Percentiles rank a stretch among this genome's conserved stretches.
Conservation (phyloP, 805 yeast genomes). For the Diddensiella santjacobensis region DNA sequence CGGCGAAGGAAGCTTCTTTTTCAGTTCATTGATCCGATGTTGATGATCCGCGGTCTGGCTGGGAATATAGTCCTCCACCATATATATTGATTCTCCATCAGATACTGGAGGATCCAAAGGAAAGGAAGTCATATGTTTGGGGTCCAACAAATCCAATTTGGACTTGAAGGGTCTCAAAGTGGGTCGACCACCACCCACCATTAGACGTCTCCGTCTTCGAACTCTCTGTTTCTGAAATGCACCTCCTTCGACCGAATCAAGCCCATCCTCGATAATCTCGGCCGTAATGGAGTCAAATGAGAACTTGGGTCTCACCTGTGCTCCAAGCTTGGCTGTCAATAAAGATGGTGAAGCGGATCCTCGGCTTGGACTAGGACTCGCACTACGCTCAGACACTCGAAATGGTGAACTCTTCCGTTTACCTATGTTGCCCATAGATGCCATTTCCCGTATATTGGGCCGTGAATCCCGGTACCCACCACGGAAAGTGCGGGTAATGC, state of each 20-base stretch:
- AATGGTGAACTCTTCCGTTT: not conserved
- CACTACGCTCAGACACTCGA: not conserved
- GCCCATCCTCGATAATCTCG: constrained; percentile 2
- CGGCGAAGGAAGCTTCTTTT: not conserved
- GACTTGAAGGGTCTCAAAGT: constrained; percentile 25
- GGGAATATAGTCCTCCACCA: constrained; percentile 33
- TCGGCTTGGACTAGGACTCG: not conserved
- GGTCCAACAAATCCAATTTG: constrained; percentile 39
- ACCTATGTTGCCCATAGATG: not conserved
- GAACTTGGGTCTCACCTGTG: constrained; percentile 1
- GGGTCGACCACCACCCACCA: not conserved
- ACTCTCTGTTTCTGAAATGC: not conserved
- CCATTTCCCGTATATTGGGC: not conserved
- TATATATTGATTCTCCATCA: constrained; percentile 18
- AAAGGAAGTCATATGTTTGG: constrained; percentile 37
- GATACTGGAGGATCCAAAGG: constrained; percentile 13
- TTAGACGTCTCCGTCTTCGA: not conserved
- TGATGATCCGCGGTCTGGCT: not conserved
- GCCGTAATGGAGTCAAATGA: constrained; percentile 6
- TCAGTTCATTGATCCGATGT: not conserved
- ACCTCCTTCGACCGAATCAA: constrained; percentile 4
- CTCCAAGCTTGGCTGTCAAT: not conserved
- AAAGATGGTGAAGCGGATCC: not conserved
- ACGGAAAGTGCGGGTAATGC: too few species aligned
- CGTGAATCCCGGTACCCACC: not conserved